These are phyloP conservation scores for Saturnispora serradocipensis DNA, from an alignment of 805 yeast species.

Conservation along the genomic window DNA sequence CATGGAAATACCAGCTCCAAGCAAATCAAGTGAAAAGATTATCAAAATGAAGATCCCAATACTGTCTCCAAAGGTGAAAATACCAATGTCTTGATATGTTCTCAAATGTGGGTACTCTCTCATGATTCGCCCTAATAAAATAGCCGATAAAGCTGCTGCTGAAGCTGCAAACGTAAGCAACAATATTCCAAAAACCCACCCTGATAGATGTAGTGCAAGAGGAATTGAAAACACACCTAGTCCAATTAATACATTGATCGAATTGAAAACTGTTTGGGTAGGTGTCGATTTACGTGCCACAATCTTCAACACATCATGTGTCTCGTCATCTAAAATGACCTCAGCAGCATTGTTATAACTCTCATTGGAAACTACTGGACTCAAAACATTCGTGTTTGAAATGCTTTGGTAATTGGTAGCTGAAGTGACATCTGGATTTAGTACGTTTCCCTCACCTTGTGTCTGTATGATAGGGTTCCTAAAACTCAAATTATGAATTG, in stretches of 20 bases:
- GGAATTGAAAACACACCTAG: slow-evolving; percentile 70
- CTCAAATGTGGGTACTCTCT: slow-evolving; percentile 30
- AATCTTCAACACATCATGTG: slow-evolving; percentile 7
- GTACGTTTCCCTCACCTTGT: neutral
- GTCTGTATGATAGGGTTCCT: neutral
- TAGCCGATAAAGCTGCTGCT: slow-evolving; percentile 46
- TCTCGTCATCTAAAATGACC: neutral
- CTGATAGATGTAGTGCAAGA: slow-evolving; percentile 56
- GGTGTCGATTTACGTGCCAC: slow-evolving; percentile 44
- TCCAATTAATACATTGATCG: slow-evolving; percentile 69
- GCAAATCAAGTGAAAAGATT: slow-evolving; percentile 45
- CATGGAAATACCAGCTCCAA: slow-evolving; percentile 54
- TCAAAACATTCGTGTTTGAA: neutral
- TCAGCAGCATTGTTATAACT: neutral
- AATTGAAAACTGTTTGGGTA: slow-evolving; percentile 69
- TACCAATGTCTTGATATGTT: slow-evolving; percentile 55
- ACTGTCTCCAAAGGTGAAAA: slow-evolving; percentile 36
- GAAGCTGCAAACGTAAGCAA: slow-evolving; percentile 37
- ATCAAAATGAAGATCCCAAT: slow-evolving; percentile 36
- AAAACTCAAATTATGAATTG: neutral
- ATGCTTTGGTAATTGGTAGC: neutral
- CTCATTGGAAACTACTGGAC: neutral
- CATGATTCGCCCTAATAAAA: slow-evolving; percentile 42
- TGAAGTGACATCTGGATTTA: neutral
- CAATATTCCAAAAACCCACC: slow-evolving; percentile 48